phyloP scores from a whole-genome alignment of 2,329 filamentous ascomycete species.

The Cucurbitaria berberidis region DNA sequence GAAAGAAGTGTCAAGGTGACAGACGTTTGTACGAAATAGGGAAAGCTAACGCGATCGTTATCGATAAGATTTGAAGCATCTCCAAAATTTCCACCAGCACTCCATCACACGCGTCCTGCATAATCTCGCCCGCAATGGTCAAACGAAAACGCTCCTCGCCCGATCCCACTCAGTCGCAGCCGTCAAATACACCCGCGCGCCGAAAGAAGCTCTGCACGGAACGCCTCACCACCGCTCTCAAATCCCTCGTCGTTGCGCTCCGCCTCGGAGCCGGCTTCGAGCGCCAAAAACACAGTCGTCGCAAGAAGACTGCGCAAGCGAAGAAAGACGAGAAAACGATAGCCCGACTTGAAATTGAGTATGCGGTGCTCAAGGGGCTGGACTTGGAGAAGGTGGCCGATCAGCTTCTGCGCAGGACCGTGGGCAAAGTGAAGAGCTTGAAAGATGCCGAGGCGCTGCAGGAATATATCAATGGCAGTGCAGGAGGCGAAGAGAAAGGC shows the following conservation, averaged over 20 bases:
- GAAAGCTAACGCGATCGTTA: neutral
- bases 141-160: slow-evolving; percentile 43
- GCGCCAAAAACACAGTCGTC: slow-evolving; percentile 73
- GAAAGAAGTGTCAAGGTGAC: no score
- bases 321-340: slow-evolving; percentile 57
- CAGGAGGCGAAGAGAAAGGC: neutral
- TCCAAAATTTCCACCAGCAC: slow-evolving; percentile 12
- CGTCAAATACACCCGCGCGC: slow-evolving; percentile 5
- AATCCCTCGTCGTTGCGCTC: slow-evolving; percentile 67
- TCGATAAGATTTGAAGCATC: neutral
- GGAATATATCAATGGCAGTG: slow-evolving; percentile 24
- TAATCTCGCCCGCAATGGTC: slow-evolving; percentile 28
- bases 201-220: slow-evolving; percentile 43
- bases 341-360: slow-evolving; percentile 67
- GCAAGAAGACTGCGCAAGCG: slow-evolving; percentile 61
- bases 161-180: slow-evolving; percentile 8
- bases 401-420: slow-evolving; percentile 62
- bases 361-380: slow-evolving; percentile 63
- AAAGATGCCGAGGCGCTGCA: slow-evolving; percentile 58
- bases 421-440: slow-evolving; percentile 64
- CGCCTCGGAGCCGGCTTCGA: slow-evolving; percentile 78
- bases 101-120: neutral
- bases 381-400: slow-evolving; percentile 58
- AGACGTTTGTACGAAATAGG: no score
- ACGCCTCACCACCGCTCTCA: slow-evolving; percentile 60